Evolutionary conservation across 1,284 basidiomycete species (phyloP), one percentile per base, ranked within the genome.

Genomic region (Cutaneotrichosporon cavernicola): DNA sequence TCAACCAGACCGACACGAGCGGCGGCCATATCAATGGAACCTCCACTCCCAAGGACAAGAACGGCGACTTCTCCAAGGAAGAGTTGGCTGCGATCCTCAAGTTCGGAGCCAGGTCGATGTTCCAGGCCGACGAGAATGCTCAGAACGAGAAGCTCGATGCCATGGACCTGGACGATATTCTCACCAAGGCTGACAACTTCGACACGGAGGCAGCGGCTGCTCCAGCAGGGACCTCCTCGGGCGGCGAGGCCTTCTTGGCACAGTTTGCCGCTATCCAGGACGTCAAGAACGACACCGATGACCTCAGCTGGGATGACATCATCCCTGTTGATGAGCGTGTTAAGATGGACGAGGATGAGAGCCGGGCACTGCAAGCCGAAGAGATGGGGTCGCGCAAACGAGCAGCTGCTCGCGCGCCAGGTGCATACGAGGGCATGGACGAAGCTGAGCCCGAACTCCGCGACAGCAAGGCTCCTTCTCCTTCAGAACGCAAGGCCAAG

Each of bases 1-100:
- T 99, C 84, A 96, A 97, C 82, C 96, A 99, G 82, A 97, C 99
- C 89, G 97, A 99, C 82, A 99, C 97, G 34, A 95, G 94, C 43
- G 97, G 97, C 70, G 92, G 92, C 56, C 93, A 98, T 81, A 88
- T 99, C 69, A 91, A 91, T 76, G 90, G 92, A 61, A 80, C 86
- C 30, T 82, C 87, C 52, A 92, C 90, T 72, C 87, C 91, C 4
- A 91, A 91, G 70, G 91, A 95, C 77, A 73, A 83, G 65, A 89
- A 88, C 73, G 90, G 91, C 61, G 80, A 87, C 46, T 86, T 97
- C 73, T 97, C 92, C 81, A 97, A 96, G 82, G 97, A 99, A 72
- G 97, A 99, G 80, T 86, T 99, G 46, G 91, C 91, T 43, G 94
- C 95, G n/a, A 97, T 99, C 64, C 86, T 99, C 80, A 99, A 99